Base-by-base conservation (phyloP, 208 protist genomes). In the Trichomonas tenax region DNA sequence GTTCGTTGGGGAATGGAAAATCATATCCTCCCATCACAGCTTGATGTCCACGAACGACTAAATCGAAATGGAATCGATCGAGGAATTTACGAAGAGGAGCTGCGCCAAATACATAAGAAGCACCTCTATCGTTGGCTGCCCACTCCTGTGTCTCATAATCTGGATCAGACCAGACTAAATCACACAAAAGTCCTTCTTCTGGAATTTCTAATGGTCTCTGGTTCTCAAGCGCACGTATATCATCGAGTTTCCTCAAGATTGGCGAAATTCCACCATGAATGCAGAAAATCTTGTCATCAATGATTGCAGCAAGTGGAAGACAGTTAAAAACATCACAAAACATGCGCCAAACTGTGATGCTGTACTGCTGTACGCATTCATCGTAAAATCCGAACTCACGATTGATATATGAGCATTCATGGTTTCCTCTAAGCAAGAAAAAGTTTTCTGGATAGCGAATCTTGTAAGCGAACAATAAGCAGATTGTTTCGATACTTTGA, bases 311-410 rank as follows among this genome's bases (percentile, higher is more conserved):
- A 1, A 99, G 97, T 14, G 98, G 98, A 15, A 99, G 97, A 96
- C 99, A 99, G 97, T 99, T 99, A 96, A 99, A 99, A 23, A 99
- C 98, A 96, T 99, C 99, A 1, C 99, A 99, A 97, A 99, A 99
- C 86, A 98, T 98, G 84, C 97, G 98, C 99, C 99, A 98, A 21
- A 97, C 97, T 95, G 98, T 98, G 17, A 97, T 88, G 99, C 97
- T 96, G 49, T 96, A 97, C 49, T 97, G 96, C 38, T 96, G 95
- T 34, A 97, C 46, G 96, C 97, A 97, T 63, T 99, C 99, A 96
- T 99, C 99, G 97, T 99, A 99, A 97, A 99, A 99, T 46, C 99
- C 99, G 97, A 99, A 99, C 21, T 51, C 26, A 31, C 93, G 15
- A 21, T 96, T 96, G 51, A 96, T 96, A 48, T 63, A 96, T n/a